Percentiles rank a stretch among this genome's conserved stretches.
phyloP scores from a whole-genome alignment of 371 early-diverging fungal genomes.

The Mortierella sp. region DNA sequence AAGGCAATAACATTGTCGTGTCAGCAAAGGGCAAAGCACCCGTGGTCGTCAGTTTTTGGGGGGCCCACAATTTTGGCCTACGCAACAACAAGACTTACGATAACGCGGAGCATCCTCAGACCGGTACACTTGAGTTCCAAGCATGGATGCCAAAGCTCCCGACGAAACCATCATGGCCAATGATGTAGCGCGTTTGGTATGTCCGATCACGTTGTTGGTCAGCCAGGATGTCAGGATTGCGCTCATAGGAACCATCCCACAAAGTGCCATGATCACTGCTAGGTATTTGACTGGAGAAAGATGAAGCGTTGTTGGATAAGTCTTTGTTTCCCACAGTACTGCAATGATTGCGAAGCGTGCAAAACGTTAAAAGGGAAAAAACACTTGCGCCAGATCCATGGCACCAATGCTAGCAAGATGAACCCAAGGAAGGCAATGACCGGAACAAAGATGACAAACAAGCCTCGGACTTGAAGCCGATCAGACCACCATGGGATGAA shows the following conservation, averaged over 20 bases:
- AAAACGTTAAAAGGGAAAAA: background rate
- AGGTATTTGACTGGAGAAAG: slow-evolving; percentile 35
- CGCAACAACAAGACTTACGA: slow-evolving; percentile 13
- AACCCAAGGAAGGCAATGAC: slow-evolving; percentile 25
- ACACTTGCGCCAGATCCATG: slow-evolving; percentile 22
- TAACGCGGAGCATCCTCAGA: slow-evolving; percentile 65
- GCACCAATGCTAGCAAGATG: slow-evolving; percentile 22
- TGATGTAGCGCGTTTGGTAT: slow-evolving; percentile 68
- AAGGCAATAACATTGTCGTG: no score
- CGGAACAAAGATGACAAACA: slow-evolving; percentile 29
- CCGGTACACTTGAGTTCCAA: slow-evolving; percentile 74
- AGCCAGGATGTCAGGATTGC: slow-evolving; percentile 49
- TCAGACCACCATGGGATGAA: slow-evolving; percentile 45
- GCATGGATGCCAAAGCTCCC: slow-evolving; percentile 62
- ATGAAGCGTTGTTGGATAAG: no score
- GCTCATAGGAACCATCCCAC: slow-evolving; percentile 22
- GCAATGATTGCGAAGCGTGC: background rate
- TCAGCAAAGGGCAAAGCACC: background rate
- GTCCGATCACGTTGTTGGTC: slow-evolving; percentile 67
- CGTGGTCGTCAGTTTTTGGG: no score
- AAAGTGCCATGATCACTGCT: slow-evolving; percentile 20
- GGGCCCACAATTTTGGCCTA: no score
- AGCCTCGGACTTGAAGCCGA: slow-evolving; percentile 28
- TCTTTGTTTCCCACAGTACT: no score
- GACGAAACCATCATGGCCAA: slow-evolving; percentile 65